Evolutionary conservation across 225 moss, liverwort and hornwort species (phyloP).

Genomic region (Sphagnum tenellum): DNA sequence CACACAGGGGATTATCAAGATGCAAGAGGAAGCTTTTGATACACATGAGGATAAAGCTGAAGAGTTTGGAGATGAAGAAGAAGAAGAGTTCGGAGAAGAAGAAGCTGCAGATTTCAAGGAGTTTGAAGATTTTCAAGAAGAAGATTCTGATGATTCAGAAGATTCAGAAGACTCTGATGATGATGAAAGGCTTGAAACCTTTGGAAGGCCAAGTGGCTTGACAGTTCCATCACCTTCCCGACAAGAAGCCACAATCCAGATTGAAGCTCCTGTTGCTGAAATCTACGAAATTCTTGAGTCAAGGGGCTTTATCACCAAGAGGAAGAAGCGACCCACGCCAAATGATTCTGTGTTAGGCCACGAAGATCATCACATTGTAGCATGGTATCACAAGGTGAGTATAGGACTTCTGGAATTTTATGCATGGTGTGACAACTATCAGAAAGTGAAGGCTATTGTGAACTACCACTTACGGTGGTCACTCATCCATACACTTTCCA

Average conservation of each 20-base stretch:
- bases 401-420: conserved; percentile 41
- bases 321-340: conserved; percentile 57
- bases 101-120: conserved; percentile 1
- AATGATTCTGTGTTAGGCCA: conserved; percentile 40
- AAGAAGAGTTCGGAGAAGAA: too few species aligned
- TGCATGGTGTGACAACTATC: conserved; percentile 45
- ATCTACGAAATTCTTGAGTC: conserved; percentile 46
- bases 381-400: conserved; percentile 45
- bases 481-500: conserved; percentile 46
- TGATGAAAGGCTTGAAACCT: not conserved
- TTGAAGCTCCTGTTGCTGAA: conserved; percentile 47
- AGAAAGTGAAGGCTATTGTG: conserved; percentile 50
- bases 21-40: too few species aligned
- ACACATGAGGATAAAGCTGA: too few species aligned
- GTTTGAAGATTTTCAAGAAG: conserved; percentile 25
- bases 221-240: conserved; percentile 11
- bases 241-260: conserved; percentile 19
- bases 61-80: too few species aligned
- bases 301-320: conserved; percentile 36
- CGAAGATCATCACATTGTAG: conserved; percentile 37
- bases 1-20: too few species aligned
- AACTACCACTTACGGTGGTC: conserved; percentile 62
- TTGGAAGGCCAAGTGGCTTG: conserved; percentile 16
- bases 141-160: conserved; percentile 17
- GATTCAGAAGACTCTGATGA: conserved; percentile 8